Percentiles rank a stretch among this genome's conserved stretches.
Conservation (phyloP, 2,329 filamentous ascomycete species). For the Ophioceras dolichostomum region DNA sequence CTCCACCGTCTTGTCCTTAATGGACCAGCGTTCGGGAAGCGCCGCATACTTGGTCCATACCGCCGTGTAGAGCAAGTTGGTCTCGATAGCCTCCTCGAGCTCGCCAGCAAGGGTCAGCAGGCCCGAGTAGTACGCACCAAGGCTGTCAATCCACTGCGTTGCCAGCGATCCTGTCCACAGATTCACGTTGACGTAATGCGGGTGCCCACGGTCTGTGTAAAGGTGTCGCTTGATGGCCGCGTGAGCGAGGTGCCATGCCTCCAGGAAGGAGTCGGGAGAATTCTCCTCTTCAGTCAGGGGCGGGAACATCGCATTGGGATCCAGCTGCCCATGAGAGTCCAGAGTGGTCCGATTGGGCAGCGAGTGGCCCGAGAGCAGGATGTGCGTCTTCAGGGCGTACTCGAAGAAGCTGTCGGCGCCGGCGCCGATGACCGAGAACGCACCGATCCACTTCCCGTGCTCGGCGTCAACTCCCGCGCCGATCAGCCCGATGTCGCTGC, state of each 20-base stretch:
- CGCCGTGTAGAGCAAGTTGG: conserved; percentile 81
- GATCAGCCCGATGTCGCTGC: conserved; percentile 76
- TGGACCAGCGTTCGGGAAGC: conserved; percentile 87
- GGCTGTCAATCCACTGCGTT: conserved; percentile 90
- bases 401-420: conserved; percentile 98
- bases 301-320: conserved; percentile 49
- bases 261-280: conserved; percentile 65
- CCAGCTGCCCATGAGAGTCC: conserved; percentile 25
- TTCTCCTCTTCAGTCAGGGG: conserved; percentile 53
- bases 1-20: conserved; percentile 72
- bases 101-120: conserved; percentile 77
- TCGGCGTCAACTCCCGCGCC: conserved; percentile 86
- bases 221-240: conserved; percentile 80
- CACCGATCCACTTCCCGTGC: conserved; percentile 75
- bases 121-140: conserved; percentile 91
- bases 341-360: conserved; percentile 37
- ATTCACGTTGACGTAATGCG: conserved; percentile 88
- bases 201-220: conserved; percentile 74
- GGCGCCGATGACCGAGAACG: conserved; percentile 87
- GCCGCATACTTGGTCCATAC: conserved; percentile 94
- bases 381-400: conserved; percentile 89
- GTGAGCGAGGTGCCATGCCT: conserved; percentile 77
- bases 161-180: conserved; percentile 76
- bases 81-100: conserved; percentile 79
- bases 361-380: conserved; percentile 69